phyloP scores from a whole-genome alignment of 2,329 filamentous ascomycete species.

The Teratosphaeria nubilosa region DNA sequence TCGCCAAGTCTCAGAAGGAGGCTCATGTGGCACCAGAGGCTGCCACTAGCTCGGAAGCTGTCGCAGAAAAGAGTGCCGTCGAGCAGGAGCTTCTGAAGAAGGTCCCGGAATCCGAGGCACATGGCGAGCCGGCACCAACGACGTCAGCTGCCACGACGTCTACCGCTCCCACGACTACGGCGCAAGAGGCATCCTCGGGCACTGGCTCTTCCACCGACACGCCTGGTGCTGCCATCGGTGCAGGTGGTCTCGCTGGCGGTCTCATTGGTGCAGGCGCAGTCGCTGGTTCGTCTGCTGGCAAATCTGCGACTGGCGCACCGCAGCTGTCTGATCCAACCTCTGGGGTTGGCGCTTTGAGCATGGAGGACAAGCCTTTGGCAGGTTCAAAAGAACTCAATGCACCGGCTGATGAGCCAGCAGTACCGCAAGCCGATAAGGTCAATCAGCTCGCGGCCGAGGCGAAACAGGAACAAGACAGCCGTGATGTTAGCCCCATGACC shows the following conservation, averaged over 20 bases:
- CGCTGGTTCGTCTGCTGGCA: background rate
- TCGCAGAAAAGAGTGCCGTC: conserved; percentile 63
- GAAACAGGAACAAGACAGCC: conserved; percentile 21
- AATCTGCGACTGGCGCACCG: conserved; percentile 17
- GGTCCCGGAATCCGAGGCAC: conserved; percentile 31
- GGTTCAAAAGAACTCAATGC: conserved; percentile 26
- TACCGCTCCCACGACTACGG: conserved; percentile 23
- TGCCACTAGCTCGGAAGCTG: conserved; percentile 55
- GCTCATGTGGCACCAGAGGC: conserved; percentile 54
- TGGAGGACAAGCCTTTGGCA: conserved; percentile 15
- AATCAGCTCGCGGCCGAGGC: conserved; percentile 7
- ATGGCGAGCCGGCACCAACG: conserved; percentile 23
- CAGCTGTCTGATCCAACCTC: conserved; percentile 20
- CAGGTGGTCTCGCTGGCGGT: background rate
- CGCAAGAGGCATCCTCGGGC: conserved; percentile 7
- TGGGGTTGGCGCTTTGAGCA: conserved; percentile 15
- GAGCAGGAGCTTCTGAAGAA: conserved; percentile 65
- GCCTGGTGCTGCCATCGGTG: background rate
- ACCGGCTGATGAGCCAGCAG: conserved; percentile 20
- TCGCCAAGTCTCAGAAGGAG: conserved; percentile 20
- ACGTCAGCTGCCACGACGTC: conserved; percentile 27
- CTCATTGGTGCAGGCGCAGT: conserved; percentile 3
- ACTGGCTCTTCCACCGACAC: background rate
- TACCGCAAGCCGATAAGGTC: conserved; percentile 5
- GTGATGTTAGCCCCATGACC: conserved; percentile 34